Conservation (phyloP, 2,329 filamentous ascomycete genomes). For the Ophiostoma tasmaniense region DNA sequence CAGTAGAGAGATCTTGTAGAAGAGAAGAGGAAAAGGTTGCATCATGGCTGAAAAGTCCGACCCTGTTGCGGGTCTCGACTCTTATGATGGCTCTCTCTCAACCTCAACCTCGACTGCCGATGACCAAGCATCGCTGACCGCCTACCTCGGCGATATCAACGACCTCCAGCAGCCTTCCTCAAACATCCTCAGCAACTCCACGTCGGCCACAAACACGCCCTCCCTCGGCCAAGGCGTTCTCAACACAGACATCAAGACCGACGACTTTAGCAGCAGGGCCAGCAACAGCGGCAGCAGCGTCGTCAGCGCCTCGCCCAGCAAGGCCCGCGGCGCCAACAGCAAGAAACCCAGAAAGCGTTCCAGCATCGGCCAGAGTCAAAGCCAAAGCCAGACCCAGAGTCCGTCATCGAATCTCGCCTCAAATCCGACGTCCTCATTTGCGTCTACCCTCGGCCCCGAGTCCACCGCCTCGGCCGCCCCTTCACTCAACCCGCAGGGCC, state of each 20-base stretch:
- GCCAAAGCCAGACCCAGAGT: not conserved
- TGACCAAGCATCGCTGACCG: constrained; percentile 13
- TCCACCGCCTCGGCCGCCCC: constrained; percentile 8
- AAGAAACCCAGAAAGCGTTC: constrained; percentile 7
- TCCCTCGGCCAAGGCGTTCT: not conserved
- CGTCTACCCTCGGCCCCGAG: constrained; percentile 9
- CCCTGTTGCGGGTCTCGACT: constrained; percentile 20
- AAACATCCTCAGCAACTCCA: not conserved
- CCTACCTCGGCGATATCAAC: constrained; percentile 15
- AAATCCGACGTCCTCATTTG: constrained; percentile 20
- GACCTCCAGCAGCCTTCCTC: too few relatives aligned
- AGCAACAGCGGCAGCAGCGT: constrained; percentile 13
- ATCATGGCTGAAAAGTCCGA: constrained; percentile 19
- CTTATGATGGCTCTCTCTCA: constrained; percentile 17
- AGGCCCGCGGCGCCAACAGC: not conserved
- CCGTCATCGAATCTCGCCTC: not conserved
- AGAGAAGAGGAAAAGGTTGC: not conserved
- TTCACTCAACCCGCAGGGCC: not conserved
- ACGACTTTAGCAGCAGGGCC: constrained; percentile 5
- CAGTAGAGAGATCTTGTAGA: not conserved
- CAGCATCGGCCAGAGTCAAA: not conserved
- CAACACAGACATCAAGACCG: constrained; percentile 5
- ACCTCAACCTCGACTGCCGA: not conserved
- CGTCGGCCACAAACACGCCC: not conserved
- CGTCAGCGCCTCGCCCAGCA: not conserved